phyloP scores from a whole-genome alignment of 2,329 filamentous ascomycete species.

The Ophiobolus disseminans region DNA sequence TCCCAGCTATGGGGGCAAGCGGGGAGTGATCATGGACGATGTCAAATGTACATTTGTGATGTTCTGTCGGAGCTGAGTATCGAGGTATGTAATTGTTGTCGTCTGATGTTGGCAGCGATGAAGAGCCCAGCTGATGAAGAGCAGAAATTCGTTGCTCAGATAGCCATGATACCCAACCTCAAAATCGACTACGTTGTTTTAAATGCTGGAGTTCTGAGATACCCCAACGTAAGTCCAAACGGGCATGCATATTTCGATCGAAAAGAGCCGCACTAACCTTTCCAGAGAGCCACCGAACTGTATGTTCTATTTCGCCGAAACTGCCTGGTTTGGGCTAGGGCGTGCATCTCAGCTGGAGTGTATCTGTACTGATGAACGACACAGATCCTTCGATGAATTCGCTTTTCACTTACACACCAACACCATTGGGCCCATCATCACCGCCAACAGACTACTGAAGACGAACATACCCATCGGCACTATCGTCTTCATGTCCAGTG shows the following conservation, averaged over 20 bases:
- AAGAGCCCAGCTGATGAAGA: slow-evolving; percentile 9
- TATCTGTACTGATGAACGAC: slow-evolving; percentile 8
- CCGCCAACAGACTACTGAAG: slow-evolving; percentile 60
- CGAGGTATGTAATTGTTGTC: no score
- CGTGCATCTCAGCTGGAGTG: slow-evolving; percentile 25
- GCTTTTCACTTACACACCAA: slow-evolving; percentile 64
- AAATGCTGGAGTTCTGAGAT: slow-evolving; percentile 64
- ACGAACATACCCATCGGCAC: slow-evolving; percentile 57
- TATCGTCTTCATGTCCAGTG: slow-evolving; percentile 63
- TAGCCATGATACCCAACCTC: slow-evolving; percentile 51
- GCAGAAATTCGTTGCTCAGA: slow-evolving; percentile 53
- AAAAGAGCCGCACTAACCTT: slow-evolving; percentile 34
- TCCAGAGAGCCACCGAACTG: slow-evolving; percentile 60
- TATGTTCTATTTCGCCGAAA: slow-evolving; percentile 42
- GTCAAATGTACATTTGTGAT: slow-evolving; percentile 60
- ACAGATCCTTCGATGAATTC: slow-evolving; percentile 61
- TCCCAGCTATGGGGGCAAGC: slow-evolving; percentile 52
- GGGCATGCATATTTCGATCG: slow-evolving; percentile 1
- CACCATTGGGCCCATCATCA: slow-evolving; percentile 65
- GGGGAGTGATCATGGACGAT: slow-evolving; percentile 54
- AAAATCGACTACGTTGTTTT: slow-evolving; percentile 63
- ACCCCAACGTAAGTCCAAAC: slow-evolving; percentile 59
- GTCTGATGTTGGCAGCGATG: no score
- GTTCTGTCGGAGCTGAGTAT: slow-evolving; percentile 62
- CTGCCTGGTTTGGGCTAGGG: slow-evolving; percentile 27